Evolutionary conservation across 176 grass and related monocot genomes (phyloP), one percentile per base, ranked within the genome.

Genomic region (Carex myosuroides): DNA sequence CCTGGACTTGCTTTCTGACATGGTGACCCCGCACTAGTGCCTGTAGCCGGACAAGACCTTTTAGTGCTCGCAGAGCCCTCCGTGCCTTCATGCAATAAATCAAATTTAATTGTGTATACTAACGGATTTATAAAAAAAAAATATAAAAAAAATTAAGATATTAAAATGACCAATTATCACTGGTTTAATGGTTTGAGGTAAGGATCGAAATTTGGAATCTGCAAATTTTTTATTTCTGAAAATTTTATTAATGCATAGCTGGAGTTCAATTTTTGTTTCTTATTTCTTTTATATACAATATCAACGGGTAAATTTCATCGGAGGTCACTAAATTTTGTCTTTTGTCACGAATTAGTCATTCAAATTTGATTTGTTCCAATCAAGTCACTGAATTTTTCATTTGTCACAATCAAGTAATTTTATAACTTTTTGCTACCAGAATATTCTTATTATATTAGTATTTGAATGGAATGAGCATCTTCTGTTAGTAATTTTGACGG

Each of bases 11-110:
- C 48, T 92, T 92, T 0, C 94, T 86, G 50, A 97, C 94, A 48
- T 91, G 89, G 84, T 97, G 86, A 1, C 94, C 94, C 72, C 94
- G 85, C 69, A 91, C 91, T 79, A 97, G 89, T 53, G 94, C 94
- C 65, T 97, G 94, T 72, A 97, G 71, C 10, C 94, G 89, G 63
- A 97, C 94, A 41, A 97, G 78, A 54, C 91, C 91, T 33, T 90
- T 86, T 14, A 97, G 81, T 21, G 91, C 91, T 11, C 91, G 86
- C 53, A 90, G 84, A 1, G 91, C 91, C 70, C 91, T 69, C 35
- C 91, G 81, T 56, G 91, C 91, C 91, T 93, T 67, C n/a, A 78
- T 60, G 32, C 33, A 72, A 85, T 22, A 63, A 54, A 62, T 42
- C 21, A 70, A 14, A 58, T 21, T 39, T 20, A 24, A 29, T 50